A percentile compares a stretch with the other conserved stretches of the same genome.
Conservation (phyloP, 2,329 filamentous ascomycete species). For the Calonectria henricotiae region DNA sequence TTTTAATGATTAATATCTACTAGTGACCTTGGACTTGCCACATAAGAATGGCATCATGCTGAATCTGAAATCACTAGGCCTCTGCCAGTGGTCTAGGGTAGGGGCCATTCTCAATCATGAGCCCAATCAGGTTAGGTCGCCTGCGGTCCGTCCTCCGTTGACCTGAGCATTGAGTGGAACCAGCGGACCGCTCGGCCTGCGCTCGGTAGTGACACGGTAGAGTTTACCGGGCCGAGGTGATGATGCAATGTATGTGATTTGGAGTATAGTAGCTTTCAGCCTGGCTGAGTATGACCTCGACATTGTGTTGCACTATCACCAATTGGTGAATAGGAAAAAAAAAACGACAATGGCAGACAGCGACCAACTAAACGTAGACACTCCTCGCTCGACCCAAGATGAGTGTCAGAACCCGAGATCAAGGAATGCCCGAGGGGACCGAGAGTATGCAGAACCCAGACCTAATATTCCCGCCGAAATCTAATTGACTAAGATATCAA, state of each 20-base stretch:
- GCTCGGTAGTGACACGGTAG: background rate
- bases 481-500: background rate
- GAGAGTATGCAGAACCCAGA: background rate
- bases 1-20: no score
- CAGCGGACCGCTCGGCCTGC: constrained; percentile 16
- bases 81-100: background rate
- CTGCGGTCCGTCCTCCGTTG: background rate
- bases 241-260: background rate
- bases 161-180: background rate
- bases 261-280: constrained; percentile 15
- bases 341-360: background rate
- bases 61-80: background rate
- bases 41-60: no score
- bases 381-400: constrained; percentile 4
- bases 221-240: constrained; percentile 15
- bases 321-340: background rate
- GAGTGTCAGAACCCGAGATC: constrained; percentile 4
- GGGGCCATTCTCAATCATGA: background rate
- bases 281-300: background rate
- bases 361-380: background rate
- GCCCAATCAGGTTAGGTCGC: background rate
- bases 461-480: background rate
- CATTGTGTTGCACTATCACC: background rate
- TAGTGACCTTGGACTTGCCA: no score
- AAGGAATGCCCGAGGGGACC: background rate